Percentiles rank a stretch among this genome's conserved stretches.
These are phyloP conservation scores for Micractinium conductrix DNA, from an alignment of 139 green algal genomes.

Conservation along the genomic window DNA sequence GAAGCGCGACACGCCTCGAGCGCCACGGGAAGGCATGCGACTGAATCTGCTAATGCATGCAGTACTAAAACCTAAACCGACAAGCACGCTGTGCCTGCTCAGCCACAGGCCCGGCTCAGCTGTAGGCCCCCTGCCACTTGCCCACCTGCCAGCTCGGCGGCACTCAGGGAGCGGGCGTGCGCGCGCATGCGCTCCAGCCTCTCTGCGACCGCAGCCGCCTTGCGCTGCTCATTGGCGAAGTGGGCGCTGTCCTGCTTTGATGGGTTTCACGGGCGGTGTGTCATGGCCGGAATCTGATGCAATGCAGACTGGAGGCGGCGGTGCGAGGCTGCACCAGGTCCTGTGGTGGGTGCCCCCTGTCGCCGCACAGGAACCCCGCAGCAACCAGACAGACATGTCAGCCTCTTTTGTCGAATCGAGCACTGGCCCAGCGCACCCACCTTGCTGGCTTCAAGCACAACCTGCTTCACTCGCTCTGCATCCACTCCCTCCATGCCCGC, in stretches of 20 bases:
- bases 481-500: slow-evolving; percentile 85
- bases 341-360: no score
- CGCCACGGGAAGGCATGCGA: no score
- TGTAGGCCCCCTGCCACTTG: no score
- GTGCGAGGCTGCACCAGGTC: no score
- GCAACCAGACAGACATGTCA: no score
- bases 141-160: slow-evolving; percentile 64
- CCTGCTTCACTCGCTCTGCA: slow-evolving; percentile 70
- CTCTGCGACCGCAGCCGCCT: slow-evolving; percentile 69
- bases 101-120: no score
- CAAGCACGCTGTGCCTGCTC: slow-evolving; percentile 23
- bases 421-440: slow-evolving; percentile 7
- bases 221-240: slow-evolving; percentile 94
- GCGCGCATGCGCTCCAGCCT: slow-evolving; percentile 60
- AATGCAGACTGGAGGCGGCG: no score
- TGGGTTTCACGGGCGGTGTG: no score
- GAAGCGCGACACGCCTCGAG: no score
- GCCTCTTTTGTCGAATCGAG: no score
- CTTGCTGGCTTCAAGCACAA: slow-evolving; percentile 95
- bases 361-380: no score
- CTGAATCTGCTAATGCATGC: background rate
- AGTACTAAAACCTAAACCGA: background rate
- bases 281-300: no score
- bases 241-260: slow-evolving; percentile 82
- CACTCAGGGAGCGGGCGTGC: slow-evolving; percentile 26